phyloP scores from a whole-genome alignment of 495 filamentous ascomycete genomes.

The Ramalina intermedia region DNA sequence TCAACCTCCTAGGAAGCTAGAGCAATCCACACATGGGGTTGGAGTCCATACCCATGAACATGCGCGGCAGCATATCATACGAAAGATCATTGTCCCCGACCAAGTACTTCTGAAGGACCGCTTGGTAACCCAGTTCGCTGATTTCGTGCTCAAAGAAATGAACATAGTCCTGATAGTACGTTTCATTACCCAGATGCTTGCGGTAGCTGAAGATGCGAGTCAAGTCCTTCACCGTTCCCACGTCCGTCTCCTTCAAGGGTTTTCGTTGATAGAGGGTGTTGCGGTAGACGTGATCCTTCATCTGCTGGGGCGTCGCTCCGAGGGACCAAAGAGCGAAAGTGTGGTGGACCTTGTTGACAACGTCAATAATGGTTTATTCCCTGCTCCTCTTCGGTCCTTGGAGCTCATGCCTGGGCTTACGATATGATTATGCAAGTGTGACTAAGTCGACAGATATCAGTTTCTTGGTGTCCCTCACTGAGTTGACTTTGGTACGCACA shows the following conservation, averaged over 20 bases:
- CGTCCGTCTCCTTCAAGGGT: not conserved
- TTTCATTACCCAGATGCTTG: not conserved
- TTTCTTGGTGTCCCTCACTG: not conserved
- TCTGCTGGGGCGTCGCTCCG: not conserved
- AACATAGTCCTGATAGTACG: not conserved
- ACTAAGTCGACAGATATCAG: not conserved
- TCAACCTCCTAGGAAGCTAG: too few relatives aligned
- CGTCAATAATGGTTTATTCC: too few relatives aligned
- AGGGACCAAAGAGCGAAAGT: conserved; percentile 4
- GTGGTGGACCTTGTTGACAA: conserved; percentile 1
- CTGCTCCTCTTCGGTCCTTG: too few relatives aligned
- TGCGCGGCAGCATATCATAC: conserved; percentile 2
- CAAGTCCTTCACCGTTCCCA: not conserved
- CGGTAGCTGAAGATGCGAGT: not conserved
- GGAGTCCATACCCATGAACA: conserved; percentile 1
- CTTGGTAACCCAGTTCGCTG: not conserved
- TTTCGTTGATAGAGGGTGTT: conserved; percentile 1
- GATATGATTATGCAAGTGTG: conserved; percentile 3
- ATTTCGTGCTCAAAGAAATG: conserved; percentile 7
- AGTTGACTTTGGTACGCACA: not conserved
- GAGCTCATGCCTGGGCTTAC: not conserved
- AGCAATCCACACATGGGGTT: too few relatives aligned
- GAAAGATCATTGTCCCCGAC: not conserved
- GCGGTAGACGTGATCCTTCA: conserved; percentile 1
- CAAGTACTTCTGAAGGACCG: conserved; percentile 8